These are phyloP conservation scores for Rhizopogon salebrosus DNA, from an alignment of 768 basidiomycete genomes.

Conservation along the genomic window DNA sequence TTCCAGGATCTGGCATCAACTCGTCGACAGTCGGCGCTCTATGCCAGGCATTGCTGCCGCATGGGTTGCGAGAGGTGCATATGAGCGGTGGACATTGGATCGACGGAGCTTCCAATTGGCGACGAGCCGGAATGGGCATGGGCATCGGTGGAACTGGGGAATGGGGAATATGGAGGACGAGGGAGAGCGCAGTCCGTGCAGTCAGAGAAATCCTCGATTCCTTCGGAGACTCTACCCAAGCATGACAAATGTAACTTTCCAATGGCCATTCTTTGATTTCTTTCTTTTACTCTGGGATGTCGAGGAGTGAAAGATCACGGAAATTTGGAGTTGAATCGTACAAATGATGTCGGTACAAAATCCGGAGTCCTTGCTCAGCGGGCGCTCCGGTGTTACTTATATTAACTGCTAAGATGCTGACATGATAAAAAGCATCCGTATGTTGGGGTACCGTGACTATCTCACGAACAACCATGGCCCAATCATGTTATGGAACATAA, in stretches of 20 bases:
- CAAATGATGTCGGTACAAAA: too few relatives aligned
- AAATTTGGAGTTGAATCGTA: too few relatives aligned
- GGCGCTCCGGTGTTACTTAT: too few relatives aligned
- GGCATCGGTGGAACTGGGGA: slow-evolving; percentile 47
- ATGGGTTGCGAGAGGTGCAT: slow-evolving; percentile 65
- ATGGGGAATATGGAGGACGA: slow-evolving; percentile 69
- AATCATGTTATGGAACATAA: too few relatives aligned
- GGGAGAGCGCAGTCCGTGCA: slow-evolving; percentile 42
- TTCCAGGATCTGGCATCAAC: slow-evolving; percentile 78
- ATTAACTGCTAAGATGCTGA: too few relatives aligned
- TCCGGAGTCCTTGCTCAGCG: too few relatives aligned
- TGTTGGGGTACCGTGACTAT: too few relatives aligned
- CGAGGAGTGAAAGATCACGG: too few relatives aligned
- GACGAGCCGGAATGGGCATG: slow-evolving; percentile 64
- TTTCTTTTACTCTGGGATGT: background rate
- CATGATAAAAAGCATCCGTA: too few relatives aligned
- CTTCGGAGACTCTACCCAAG: background rate
- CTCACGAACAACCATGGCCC: too few relatives aligned
- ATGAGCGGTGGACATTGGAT: slow-evolving; percentile 69
- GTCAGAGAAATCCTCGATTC: slow-evolving; percentile 46
- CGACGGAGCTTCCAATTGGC: slow-evolving; percentile 45
- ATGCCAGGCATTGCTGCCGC: slow-evolving; percentile 44
- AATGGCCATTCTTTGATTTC: background rate
- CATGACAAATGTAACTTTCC: background rate
- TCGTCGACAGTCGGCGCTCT: slow-evolving; percentile 44